Percentiles rank a stretch among this genome's conserved stretches.
These are phyloP conservation scores for Forsythia viridissima DNA, from an alignment of 257 asterid genomes.

Conservation along the genomic window DNA sequence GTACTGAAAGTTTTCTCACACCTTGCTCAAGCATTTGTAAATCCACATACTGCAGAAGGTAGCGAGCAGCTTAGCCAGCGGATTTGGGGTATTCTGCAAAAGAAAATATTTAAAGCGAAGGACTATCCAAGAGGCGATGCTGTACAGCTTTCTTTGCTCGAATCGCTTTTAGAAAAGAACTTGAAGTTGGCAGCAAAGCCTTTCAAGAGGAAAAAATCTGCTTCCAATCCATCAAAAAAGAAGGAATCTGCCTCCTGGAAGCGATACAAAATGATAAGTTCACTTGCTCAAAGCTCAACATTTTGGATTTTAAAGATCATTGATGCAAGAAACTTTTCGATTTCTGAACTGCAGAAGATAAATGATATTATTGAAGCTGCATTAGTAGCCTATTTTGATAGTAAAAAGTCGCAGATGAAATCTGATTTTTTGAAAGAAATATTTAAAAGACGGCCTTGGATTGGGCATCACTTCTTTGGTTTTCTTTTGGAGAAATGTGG, in stretches of 20 bases:
- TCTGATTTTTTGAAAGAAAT: conserved; percentile 73
- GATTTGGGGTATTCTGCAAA: conserved; percentile 89
- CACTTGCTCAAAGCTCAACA: conserved; percentile 81
- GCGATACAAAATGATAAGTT: conserved; percentile 70
- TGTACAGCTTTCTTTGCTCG: conserved; percentile 58
- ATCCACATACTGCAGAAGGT: conserved; percentile 87
- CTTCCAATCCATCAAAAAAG: conserved; percentile 63
- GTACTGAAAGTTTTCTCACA: conserved; percentile 72
- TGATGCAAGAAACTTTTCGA: conserved; percentile 60
- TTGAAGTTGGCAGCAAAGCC: conserved; percentile 83
- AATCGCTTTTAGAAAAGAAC: conserved; percentile 76
- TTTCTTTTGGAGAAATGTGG: conserved; percentile 86
- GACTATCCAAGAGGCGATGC: conserved; percentile 80
- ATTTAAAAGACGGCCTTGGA: conserved; percentile 76
- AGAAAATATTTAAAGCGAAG: conserved; percentile 89
- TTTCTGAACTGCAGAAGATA: conserved; percentile 58
- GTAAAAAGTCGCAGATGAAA: conserved; percentile 84
- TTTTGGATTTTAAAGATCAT: conserved; percentile 85
- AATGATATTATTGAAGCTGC: conserved; percentile 53
- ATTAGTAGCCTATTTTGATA: conserved; percentile 65
- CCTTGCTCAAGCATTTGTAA: conserved; percentile 77
- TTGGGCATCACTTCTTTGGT: conserved; percentile 61
- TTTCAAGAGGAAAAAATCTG: conserved; percentile 79
- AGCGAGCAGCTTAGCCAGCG: conserved; percentile 97
- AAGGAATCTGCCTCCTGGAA: conserved; percentile 77